Evolutionary conservation across 2,329 filamentous ascomycete species (phyloP).

Genomic region (Curvularia eragrostidis): DNA sequence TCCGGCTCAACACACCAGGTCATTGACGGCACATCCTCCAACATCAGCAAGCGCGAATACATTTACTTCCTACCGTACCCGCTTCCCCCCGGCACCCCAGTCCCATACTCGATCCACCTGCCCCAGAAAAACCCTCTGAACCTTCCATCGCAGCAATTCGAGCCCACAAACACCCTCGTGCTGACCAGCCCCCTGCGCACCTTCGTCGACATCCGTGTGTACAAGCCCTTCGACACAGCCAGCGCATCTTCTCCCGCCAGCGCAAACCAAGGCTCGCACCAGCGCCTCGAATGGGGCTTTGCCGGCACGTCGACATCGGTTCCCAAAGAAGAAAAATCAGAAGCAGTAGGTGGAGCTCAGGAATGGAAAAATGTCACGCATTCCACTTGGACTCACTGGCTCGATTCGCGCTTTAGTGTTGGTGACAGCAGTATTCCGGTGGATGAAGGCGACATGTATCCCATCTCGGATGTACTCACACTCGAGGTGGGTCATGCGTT

Average conservation of each 20-base stretch:
- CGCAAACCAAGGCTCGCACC: constrained; percentile 39
- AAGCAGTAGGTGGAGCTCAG: not conserved
- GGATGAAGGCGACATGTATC: constrained; percentile 66
- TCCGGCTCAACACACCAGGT: constrained; percentile 1
- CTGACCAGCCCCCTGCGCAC: constrained; percentile 64
- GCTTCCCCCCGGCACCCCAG: constrained; percentile 28
- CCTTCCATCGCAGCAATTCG: constrained; percentile 40
- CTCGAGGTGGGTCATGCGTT: constrained; percentile 66
- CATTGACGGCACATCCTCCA: constrained; percentile 9
- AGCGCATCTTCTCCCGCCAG: not conserved
- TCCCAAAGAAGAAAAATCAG: not conserved
- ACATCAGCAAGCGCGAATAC: constrained; percentile 55
- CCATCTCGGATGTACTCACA: constrained; percentile 33
- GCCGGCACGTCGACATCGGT: constrained; percentile 58
- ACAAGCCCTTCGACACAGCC: constrained; percentile 34
- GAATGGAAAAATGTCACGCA: constrained; percentile 25
- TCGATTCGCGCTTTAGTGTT: constrained; percentile 60
- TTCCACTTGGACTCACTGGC: constrained; percentile 64
- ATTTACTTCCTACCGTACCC: constrained; percentile 64
- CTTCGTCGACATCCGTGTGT: constrained; percentile 69
- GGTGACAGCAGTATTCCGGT: constrained; percentile 39
- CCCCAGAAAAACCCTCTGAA: constrained; percentile 36
- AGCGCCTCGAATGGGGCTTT: constrained; percentile 69
- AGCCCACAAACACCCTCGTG: constrained; percentile 70
- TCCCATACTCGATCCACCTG: constrained; percentile 40